Evolutionary conservation across 2,329 filamentous ascomycete genomes (phyloP), one percentile per base, ranked within the genome.

Genomic region (Penicillium sp.): DNA sequence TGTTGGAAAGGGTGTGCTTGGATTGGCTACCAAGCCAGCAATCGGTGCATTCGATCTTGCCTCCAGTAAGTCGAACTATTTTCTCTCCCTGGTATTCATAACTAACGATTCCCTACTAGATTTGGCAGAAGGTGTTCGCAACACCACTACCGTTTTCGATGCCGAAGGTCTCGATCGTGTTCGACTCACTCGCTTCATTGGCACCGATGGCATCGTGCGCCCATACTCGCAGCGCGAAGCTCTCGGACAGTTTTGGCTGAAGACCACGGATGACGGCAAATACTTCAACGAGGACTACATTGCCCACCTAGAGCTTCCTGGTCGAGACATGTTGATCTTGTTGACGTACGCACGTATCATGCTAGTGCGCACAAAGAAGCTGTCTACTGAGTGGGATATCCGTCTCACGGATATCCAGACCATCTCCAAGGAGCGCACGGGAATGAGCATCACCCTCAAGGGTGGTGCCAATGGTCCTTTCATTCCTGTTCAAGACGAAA

Each of bases 271-370:
- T 76, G 94, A 97, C 62, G 94, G 94, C 59, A 94, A 92, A 73
- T 97, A 93, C 80, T 99, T 99, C 83, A 89, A 96, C 76, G 94
- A 99, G 75, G 85, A 91, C 71, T 99, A 99, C 78, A 94, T 99
- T 72, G 95, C 92, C 5, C 95, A 99, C 71, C 81, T 99, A 5
- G 93, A 99, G 75, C 83, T 99, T 26, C 89, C 91, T 11, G 86
- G 87, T 58, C 90, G 94, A 72, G 92, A 95, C 71, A 89, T 92
- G 80, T 86, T 93, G 55, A 88, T 92, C 46, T 90, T 97, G 85
- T 83, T 99, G 58, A 97, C 90, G 10, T 94, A 89, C 72, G 82
- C 85, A 61, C 85, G 90, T 4, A 96, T 99, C 71, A 85, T 99
- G 81, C 85, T 97, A 54, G 90, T 99, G 60, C 85, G 92, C 64